Evolutionary conservation across 2,329 filamentous ascomycete species (phyloP).

Genomic region (Xylaria sp.): DNA sequence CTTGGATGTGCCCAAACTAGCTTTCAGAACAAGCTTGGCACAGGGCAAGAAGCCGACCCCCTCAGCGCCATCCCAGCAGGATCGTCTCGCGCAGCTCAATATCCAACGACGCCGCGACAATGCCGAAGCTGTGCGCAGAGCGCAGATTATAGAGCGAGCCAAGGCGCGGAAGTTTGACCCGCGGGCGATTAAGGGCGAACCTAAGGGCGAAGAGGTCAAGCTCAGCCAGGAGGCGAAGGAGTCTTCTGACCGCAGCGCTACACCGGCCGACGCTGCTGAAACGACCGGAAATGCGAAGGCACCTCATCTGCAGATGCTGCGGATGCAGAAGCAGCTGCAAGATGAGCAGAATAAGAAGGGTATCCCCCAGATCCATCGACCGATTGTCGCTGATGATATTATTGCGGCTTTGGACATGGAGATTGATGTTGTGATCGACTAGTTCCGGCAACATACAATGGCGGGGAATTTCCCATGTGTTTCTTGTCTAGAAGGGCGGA

Average conservation of each 20-base stretch:
- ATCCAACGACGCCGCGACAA: conserved; percentile 78
- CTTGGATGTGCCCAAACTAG: conserved; percentile 63
- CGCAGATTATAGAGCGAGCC: conserved; percentile 75
- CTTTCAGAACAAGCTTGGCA: conserved; percentile 62
- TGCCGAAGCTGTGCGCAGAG: conserved; percentile 83
- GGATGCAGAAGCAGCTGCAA: conserved; percentile 45
- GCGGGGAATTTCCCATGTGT: background rate
- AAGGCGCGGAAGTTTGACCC: conserved; percentile 55
- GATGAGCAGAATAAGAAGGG: conserved; percentile 56
- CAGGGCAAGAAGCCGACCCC: conserved; percentile 47
- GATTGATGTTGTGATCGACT: conserved; percentile 81
- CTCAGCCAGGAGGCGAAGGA: conserved; percentile 61
- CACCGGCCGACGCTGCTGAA: conserved; percentile 36
- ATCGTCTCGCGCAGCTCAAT: conserved; percentile 79
- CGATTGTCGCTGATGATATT: conserved; percentile 85
- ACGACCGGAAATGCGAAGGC: conserved; percentile 43
- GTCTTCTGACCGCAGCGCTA: conserved; percentile 40
- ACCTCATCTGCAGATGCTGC: conserved; percentile 50
- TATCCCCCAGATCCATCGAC: conserved; percentile 66
- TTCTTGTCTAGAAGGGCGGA: background rate
- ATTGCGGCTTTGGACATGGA: conserved; percentile 85
- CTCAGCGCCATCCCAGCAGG: conserved; percentile 62
- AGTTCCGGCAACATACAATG: background rate
- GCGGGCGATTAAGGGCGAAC: conserved; percentile 59
- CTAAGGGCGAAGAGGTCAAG: conserved; percentile 55